These are phyloP conservation scores for Colletotrichum cereale DNA, from an alignment of 2,329 filamentous ascomycete genomes.

Conservation along the genomic window DNA sequence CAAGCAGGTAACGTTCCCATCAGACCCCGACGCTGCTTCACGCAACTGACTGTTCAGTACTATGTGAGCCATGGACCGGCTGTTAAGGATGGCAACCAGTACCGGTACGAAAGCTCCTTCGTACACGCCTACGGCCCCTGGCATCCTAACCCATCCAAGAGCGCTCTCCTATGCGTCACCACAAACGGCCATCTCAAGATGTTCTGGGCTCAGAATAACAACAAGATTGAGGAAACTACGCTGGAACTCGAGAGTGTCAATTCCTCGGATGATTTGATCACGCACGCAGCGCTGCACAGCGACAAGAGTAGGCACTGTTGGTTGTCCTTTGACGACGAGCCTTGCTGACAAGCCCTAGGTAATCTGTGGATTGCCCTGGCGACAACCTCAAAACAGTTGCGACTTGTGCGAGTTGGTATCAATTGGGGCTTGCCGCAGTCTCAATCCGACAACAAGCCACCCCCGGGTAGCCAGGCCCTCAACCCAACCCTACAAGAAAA, in stretches of 20 bases:
- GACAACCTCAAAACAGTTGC: slow-evolving; percentile 78
- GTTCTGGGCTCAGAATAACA: slow-evolving; percentile 81
- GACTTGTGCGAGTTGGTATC: slow-evolving; percentile 79
- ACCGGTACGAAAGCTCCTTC: slow-evolving; percentile 77
- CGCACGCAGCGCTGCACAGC: slow-evolving; percentile 81
- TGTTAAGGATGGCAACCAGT: slow-evolving; percentile 71
- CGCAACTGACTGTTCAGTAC: slow-evolving; percentile 46
- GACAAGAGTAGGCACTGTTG: slow-evolving; percentile 72
- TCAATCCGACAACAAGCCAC: slow-evolving; percentile 63
- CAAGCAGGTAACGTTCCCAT: slow-evolving; percentile 51
- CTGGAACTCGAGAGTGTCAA: slow-evolving; percentile 81
- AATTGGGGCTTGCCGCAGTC: slow-evolving; percentile 75
- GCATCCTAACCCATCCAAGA: slow-evolving; percentile 78
- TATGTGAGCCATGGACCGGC: slow-evolving; percentile 71
- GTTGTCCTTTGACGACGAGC: slow-evolving; percentile 24
- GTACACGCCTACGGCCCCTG: slow-evolving; percentile 77
- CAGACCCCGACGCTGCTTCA: slow-evolving; percentile 35
- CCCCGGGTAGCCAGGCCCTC: slow-evolving; percentile 59
- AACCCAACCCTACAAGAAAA: slow-evolving; percentile 67
- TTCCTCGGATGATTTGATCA: slow-evolving; percentile 80
- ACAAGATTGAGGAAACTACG: slow-evolving; percentile 77
- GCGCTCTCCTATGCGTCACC: slow-evolving; percentile 82
- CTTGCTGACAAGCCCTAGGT: slow-evolving; percentile 28
- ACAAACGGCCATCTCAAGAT: slow-evolving; percentile 80
- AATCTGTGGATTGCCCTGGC: slow-evolving; percentile 63